Percentiles rank a stretch among this genome's conserved stretches.
phyloP scores from a whole-genome alignment of 78 protist genomes.

The Monosiga brevicollis region DNA sequence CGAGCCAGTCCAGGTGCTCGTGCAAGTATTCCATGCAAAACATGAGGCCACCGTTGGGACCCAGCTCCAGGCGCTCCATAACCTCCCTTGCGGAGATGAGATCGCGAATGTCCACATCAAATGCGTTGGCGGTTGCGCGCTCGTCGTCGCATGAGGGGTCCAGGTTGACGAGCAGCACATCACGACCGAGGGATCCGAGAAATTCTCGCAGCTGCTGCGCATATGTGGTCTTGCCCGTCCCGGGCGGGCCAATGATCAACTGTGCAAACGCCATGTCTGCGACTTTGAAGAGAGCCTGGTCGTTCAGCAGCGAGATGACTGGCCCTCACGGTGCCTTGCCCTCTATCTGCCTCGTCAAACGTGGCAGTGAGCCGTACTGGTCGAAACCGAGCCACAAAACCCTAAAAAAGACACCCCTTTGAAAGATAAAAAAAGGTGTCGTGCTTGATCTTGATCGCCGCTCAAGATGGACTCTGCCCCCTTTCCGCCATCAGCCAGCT shows the following conservation, averaged over 20 bases:
- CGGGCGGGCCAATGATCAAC: slow-evolving; percentile 93
- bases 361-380: too few species aligned
- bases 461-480: too few species aligned
- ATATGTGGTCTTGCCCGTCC: slow-evolving; percentile 90
- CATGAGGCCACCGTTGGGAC: slow-evolving; percentile 94
- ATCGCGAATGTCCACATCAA: slow-evolving; percentile 57
- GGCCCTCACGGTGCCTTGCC: too few species aligned
- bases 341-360: too few species aligned
- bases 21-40: slow-evolving; percentile 78
- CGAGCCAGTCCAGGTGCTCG: slow-evolving; percentile 87
- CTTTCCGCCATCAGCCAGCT: too few species aligned
- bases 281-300: neutral
- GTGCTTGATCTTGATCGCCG: too few species aligned
- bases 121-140: neutral
- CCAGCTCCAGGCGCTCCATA: slow-evolving; percentile 64
- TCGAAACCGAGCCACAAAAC: too few species aligned
- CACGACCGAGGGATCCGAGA: slow-evolving; percentile 31
- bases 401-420: too few species aligned
- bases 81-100: slow-evolving; percentile 50
- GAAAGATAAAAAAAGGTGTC: too few species aligned
- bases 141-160: slow-evolving; percentile 91
- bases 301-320: neutral
- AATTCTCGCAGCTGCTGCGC: slow-evolving; percentile 73
- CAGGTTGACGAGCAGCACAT: slow-evolving; percentile 69
- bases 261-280: slow-evolving; percentile 66